Base-by-base conservation (phyloP, 768 basidiomycete species). In the Leucosporidium creatinivorum region DNA sequence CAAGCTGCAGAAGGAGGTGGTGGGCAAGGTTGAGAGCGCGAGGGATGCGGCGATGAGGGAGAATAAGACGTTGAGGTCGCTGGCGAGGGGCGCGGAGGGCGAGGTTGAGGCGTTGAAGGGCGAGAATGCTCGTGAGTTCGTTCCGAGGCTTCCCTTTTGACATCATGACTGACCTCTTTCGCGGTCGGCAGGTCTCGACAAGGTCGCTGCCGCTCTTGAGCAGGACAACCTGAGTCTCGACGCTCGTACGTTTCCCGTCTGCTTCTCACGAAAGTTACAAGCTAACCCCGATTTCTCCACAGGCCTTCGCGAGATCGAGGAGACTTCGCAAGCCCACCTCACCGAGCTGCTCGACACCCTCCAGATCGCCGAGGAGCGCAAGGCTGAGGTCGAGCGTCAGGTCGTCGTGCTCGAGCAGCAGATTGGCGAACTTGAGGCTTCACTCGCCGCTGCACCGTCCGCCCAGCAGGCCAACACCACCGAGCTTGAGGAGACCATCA, bases 31-130 rank as follows among this genome's bases (percentile, higher is more conserved):
- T 9, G 15, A 58, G 56, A 23, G 62, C 21, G 56, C 68, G 18
- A 60, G n/a, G 0, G 66, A 71, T 6, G 44, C 58, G 3, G 21
- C 69, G 4, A 23, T 47, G 13, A 50, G 44, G 56, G 69, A 71
- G 69, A 67, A 65, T n/a, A 66, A 71, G 61, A 71, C 66, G 0
- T 57, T 71, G 18, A 48, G 66, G 2, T 61, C 52, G 21, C 63
- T 71, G 28, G 61, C 57, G 25, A 52, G 59, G 67, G 50, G 60
- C 3, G 52, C 69, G 28, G 55, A 58, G 31, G 60, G 21, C 28
- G 69, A 71, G 58, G 66, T 63, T 0, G 63, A 62, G 23, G 44
- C 61, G 8, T 36, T 71, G 13, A 39, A 54, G 49, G 36, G 13
- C 2, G 51, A 31, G 36, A 55, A 63, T 28, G 50, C 39, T 9